Evolutionary conservation across 345 rosid genomes (phyloP).

Genomic region (Passiflora organensis): DNA sequence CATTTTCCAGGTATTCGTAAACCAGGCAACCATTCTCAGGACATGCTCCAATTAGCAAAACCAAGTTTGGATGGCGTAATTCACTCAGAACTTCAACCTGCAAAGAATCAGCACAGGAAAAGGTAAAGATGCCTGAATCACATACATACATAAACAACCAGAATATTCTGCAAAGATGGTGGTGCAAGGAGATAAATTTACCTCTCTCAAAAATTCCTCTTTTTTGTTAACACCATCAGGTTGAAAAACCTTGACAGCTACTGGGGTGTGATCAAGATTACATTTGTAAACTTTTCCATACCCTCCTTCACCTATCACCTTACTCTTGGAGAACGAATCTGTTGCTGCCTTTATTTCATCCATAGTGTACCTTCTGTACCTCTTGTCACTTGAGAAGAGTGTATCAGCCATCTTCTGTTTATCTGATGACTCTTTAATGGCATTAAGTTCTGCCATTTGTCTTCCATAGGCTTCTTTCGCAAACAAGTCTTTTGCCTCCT

Average conservation of each 20-base stretch:
- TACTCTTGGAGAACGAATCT: slow-evolving; percentile 48
- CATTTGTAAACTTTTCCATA: slow-evolving; percentile 88
- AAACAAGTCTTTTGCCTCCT: slow-evolving; percentile 60
- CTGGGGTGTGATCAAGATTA: slow-evolving; percentile 73
- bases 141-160: too few relatives aligned
- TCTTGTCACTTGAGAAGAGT: slow-evolving; percentile 51
- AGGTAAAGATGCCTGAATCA: too few relatives aligned
- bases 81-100: slow-evolving; percentile 87
- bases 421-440: slow-evolving; percentile 56
- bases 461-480: slow-evolving; percentile 56
- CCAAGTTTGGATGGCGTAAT: slow-evolving; percentile 68
- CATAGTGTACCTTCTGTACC: slow-evolving; percentile 65
- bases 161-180: too few relatives aligned
- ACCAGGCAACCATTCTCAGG: slow-evolving; percentile 73
- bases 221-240: slow-evolving; percentile 50
- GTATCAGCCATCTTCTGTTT: slow-evolving; percentile 59
- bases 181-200: slow-evolving; percentile 15
- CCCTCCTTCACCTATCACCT: slow-evolving; percentile 79
- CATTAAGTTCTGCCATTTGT: slow-evolving; percentile 65
- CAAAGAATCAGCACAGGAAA: slow-evolving; percentile 5
- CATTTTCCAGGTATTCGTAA: slow-evolving; percentile 83
- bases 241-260: slow-evolving; percentile 70
- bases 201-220: slow-evolving; percentile 85
- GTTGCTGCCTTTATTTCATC: slow-evolving; percentile 66
- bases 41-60: slow-evolving; percentile 87